Evolutionary conservation across 805 yeast species (phyloP).

Genomic region (Yamadazyma tumulicola): DNA sequence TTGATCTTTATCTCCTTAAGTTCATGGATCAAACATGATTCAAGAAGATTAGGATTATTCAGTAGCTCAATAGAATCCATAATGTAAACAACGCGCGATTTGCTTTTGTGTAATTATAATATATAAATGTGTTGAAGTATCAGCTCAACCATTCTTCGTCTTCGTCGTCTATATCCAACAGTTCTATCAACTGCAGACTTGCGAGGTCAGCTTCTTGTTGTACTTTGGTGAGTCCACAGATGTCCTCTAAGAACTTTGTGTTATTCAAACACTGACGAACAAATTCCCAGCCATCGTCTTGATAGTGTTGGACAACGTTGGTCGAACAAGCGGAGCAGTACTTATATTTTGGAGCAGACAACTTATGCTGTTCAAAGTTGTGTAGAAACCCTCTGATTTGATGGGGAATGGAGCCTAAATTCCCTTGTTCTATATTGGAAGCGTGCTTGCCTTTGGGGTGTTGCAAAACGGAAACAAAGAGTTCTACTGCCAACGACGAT

Average conservation of each 20-base stretch:
- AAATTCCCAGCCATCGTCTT: slow-evolving; percentile 72
- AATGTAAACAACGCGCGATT: slow-evolving; percentile 5
- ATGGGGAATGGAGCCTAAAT: slow-evolving; percentile 76
- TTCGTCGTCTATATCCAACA: slow-evolving; percentile 13
- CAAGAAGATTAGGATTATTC: slow-evolving; percentile 13
- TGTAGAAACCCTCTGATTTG: slow-evolving; percentile 86
- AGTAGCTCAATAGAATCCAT: slow-evolving; percentile 16
- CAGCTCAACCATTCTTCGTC: slow-evolving; percentile 7
- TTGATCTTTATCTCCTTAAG: slow-evolving; percentile 8
- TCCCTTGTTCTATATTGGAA: slow-evolving; percentile 17
- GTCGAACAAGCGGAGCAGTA: slow-evolving; percentile 86
- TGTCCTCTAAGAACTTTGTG: slow-evolving; percentile 61
- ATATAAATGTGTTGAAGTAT: not conserved
- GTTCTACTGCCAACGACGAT: slow-evolving; percentile 80
- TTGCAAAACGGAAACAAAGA: slow-evolving; percentile 71
- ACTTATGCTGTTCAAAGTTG: slow-evolving; percentile 57
- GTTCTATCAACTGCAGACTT: slow-evolving; percentile 8
- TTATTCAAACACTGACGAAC: slow-evolving; percentile 67
- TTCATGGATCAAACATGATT: slow-evolving; percentile 7
- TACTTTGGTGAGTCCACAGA: slow-evolving; percentile 75
- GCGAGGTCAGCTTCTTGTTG: slow-evolving; percentile 67
- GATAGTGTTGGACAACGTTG: slow-evolving; percentile 50
- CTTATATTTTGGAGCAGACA: slow-evolving; percentile 68
- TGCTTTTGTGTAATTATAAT: not conserved
- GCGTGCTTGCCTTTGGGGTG: slow-evolving; percentile 51